Conservation (phyloP, 2,329 filamentous ascomycete genomes). For the Fusarium nanum region DNA sequence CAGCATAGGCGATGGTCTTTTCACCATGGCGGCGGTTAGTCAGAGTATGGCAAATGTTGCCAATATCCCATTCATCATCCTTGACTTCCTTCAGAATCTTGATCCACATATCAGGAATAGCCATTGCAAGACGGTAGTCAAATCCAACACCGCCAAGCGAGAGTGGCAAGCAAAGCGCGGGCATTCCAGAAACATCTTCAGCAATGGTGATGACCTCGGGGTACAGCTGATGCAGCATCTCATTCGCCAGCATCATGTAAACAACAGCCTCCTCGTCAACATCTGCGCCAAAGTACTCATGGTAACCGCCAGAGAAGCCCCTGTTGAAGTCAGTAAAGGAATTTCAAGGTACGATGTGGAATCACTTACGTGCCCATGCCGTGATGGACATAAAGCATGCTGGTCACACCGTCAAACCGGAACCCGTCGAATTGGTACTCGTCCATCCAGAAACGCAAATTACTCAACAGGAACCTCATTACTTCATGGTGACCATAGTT, state of each 20-base stretch:
- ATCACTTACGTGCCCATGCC: constrained; percentile 89
- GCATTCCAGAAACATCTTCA: constrained; percentile 98
- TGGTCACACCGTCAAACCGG: constrained; percentile 97
- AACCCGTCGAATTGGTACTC: constrained; percentile 98
- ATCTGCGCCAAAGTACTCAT: constrained; percentile 91
- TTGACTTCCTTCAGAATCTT: constrained; percentile 95
- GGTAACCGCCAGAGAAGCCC: constrained; percentile 96
- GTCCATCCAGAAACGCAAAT: constrained; percentile 98
- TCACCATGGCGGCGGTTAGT: constrained; percentile 95
- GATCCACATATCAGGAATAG: constrained; percentile 98
- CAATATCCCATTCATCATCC: constrained; percentile 93
- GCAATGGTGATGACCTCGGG: constrained; percentile 91
- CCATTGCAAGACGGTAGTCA: constrained; percentile 97
- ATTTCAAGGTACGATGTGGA: background rate
- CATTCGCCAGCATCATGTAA: constrained; percentile 96
- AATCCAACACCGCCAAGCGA: constrained; percentile 93
- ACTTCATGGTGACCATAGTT: constrained; percentile 98
- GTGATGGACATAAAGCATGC: constrained; percentile 96
- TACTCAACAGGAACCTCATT: constrained; percentile 93
- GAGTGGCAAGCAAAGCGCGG: constrained; percentile 88
- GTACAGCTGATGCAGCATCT: constrained; percentile 92
- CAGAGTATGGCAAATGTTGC: constrained; percentile 83
- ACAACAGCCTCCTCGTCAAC: constrained; percentile 95
- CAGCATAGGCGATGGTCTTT: constrained; percentile 97
- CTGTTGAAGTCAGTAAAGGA: constrained; percentile 56